These are phyloP conservation scores for Hypoxylon sp. DNA, from an alignment of 2,329 filamentous ascomycete species.

Conservation along the genomic window DNA sequence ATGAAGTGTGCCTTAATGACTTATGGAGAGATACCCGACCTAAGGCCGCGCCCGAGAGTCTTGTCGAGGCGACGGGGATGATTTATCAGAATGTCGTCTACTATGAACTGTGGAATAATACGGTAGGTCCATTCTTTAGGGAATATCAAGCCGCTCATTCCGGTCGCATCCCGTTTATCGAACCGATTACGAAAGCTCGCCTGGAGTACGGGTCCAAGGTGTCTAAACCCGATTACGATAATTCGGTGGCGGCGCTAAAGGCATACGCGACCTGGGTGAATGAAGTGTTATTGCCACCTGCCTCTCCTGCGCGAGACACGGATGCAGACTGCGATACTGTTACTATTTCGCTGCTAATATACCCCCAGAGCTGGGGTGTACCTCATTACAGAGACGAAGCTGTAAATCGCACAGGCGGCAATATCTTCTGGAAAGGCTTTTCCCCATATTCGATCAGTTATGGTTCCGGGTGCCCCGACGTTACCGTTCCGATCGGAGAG, in stretches of 20 bases:
- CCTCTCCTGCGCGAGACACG: not conserved
- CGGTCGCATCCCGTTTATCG: conserved; percentile 30
- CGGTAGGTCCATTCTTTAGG: conserved; percentile 24
- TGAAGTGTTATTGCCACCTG: conserved; percentile 25
- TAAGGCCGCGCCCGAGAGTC: conserved; percentile 9
- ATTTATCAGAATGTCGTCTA: conserved; percentile 40
- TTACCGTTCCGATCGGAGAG: conserved; percentile 37
- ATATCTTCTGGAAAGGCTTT: conserved; percentile 39
- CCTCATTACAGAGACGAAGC: conserved; percentile 37
- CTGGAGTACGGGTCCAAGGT: conserved; percentile 32
- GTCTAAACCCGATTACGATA: conserved; percentile 7
- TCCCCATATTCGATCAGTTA: conserved; percentile 39
- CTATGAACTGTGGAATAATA: conserved; percentile 13
- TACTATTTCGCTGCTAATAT: conserved; percentile 35
- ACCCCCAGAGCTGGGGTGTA: conserved; percentile 36
- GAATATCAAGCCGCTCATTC: conserved; percentile 20
- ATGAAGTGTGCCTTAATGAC: conserved; percentile 30
- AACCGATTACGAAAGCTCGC: conserved; percentile 28
- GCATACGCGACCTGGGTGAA: conserved; percentile 35
- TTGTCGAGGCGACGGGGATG: conserved; percentile 24
- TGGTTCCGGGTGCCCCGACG: conserved; percentile 39
- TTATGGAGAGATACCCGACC: conserved; percentile 34
- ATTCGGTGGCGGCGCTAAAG: conserved; percentile 10
- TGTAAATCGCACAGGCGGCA: not conserved
- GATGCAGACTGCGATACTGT: not conserved